Evolutionary conservation across 2,329 filamentous ascomycete genomes (phyloP), one percentile per base, ranked within the genome.

Genomic region (Bipolaris zeicola): DNA sequence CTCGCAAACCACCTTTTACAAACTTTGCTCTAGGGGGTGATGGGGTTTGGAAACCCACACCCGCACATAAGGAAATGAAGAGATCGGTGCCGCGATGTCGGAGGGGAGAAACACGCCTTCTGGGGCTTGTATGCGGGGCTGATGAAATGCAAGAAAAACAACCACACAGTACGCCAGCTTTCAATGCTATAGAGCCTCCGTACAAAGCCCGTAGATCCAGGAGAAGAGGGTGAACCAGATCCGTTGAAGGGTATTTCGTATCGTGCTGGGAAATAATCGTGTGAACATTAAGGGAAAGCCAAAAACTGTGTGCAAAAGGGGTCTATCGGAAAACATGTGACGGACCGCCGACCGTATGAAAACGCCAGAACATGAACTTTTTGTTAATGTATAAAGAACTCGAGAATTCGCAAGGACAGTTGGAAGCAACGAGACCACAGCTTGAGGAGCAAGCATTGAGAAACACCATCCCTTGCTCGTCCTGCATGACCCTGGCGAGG

Each of bases 311-410:
- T 61, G 63, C 54, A 59, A 64, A 64, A 64, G 50, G 54, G 46
- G 64, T 64, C 64, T 62, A 63, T 63, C 58, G 49, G 28, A 65
- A 61, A 42, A 61, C 49, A 55, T 50, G 53, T 61, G 64, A 63
- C 56, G 60, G 58, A 58, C 58, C 58, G 62, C 56, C 62, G 60
- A 58, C 68, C 66, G 60, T 66, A 58, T 63, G 62, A 57, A 54
- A 73, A 75, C 70, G 70, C 70, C 72, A 45, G 61, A 58, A 50
- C 58, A 62, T 55, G 62, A 71, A 67, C 63, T 73, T 73, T 42
- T 74, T 74, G 60, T 57, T 60, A 52, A 67, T 65, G 63, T 64
- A 58, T 69, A 24, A 20, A 67, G 62, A 57, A 60, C 58, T 60
- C 52, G 55, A 55, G 41, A 43, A 57, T 48, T 50, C 62, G 60